These are phyloP conservation scores for Cryptosporidium viatorum DNA, from an alignment of 169 alveolate species.

Conservation along the genomic window DNA sequence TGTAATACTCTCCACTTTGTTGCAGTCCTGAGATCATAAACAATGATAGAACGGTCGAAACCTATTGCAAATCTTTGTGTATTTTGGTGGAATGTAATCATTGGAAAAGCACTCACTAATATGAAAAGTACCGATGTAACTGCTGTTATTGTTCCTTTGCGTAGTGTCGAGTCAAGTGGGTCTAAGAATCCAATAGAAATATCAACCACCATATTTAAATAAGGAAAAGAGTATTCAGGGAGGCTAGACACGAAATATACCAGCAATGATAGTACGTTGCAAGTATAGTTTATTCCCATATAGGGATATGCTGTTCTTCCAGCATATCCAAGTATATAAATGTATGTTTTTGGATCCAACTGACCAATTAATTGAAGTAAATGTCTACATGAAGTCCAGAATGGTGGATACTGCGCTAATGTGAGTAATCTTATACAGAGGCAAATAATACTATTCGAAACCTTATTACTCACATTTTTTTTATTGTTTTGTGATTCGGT, in stretches of 20 bases:
- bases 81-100: constrained; percentile 83
- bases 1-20: constrained; percentile 81
- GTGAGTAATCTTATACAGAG: constrained; percentile 54
- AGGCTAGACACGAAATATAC: constrained; percentile 61
- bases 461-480: background rate
- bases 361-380: constrained; percentile 69
- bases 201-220: constrained; percentile 67
- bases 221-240: constrained; percentile 70
- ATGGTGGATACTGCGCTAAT: constrained; percentile 64
- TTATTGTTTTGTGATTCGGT: background rate
- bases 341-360: constrained; percentile 57
- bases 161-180: constrained; percentile 75
- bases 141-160: constrained; percentile 78
- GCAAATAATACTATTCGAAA: constrained; percentile 68
- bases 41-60: constrained; percentile 76
- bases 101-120: constrained; percentile 82
- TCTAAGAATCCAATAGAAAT: constrained; percentile 72
- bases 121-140: constrained; percentile 81
- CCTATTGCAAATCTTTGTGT: constrained; percentile 85
- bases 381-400: constrained; percentile 69
- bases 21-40: constrained; percentile 84
- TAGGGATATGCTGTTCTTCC: constrained; percentile 53
- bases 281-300: constrained; percentile 73
- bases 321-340: constrained; percentile 58
- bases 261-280: constrained; percentile 63